Percentiles rank a stretch among this genome's conserved stretches.
Evolutionary conservation across 306 rosid species (phyloP).

Genomic region (Vigna radiata): DNA sequence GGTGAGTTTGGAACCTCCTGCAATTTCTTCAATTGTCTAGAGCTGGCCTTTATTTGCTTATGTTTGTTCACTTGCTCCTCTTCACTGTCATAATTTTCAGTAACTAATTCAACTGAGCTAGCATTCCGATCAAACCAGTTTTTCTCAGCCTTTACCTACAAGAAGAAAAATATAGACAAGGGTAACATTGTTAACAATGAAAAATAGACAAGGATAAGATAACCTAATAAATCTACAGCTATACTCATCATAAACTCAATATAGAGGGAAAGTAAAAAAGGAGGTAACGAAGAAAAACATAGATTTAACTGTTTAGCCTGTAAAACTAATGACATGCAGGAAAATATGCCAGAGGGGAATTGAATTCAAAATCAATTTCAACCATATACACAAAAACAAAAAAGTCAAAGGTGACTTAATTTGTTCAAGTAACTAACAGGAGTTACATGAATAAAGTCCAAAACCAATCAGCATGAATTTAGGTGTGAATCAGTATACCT

Average conservation of each 20-base stretch:
- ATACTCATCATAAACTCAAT: constrained; percentile 9
- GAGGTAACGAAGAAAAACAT: constrained; percentile 11
- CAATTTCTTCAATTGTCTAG: constrained; percentile 67
- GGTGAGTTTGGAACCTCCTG: constrained; percentile 61
- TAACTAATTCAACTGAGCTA: constrained; percentile 65
- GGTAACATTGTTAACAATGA: not conserved
- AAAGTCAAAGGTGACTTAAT: not conserved
- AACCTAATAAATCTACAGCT: constrained; percentile 13
- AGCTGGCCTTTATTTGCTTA: constrained; percentile 72
- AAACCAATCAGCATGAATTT: constrained; percentile 23
- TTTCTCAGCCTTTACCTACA: constrained; percentile 77
- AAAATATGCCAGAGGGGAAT: not conserved
- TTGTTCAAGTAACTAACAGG: not conserved
- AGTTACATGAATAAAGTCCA: constrained; percentile 30
- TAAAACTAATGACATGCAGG: not conserved
- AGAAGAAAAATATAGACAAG: constrained; percentile 15
- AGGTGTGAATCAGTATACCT: constrained; percentile 61
- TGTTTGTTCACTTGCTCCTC: constrained; percentile 74
- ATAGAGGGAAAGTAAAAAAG: not conserved
- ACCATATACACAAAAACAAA: constrained; percentile 4
- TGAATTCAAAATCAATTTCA: not conserved
- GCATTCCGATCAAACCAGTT: constrained; percentile 92
- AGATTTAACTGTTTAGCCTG: constrained; percentile 15
- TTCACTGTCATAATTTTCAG: constrained; percentile 76
- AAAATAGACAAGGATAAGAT: constrained; percentile 12